Base-by-base conservation (phyloP, 805 yeast species). In the Sugiyamaella qingdaonensis region DNA sequence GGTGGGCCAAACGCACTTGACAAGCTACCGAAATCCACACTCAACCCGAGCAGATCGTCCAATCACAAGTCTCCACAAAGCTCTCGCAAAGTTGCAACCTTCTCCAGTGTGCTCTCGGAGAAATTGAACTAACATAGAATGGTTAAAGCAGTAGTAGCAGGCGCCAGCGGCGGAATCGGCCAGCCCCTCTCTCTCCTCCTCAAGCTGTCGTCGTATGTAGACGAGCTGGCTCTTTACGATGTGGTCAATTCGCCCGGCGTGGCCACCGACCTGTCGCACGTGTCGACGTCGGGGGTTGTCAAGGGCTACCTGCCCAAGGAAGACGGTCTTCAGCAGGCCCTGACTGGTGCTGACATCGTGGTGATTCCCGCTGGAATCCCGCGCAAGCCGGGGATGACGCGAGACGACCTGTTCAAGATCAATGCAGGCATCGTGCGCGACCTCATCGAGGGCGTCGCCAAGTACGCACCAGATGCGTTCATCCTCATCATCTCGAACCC, bases 151-250 rank as follows among this genome's bases (percentile, higher is more conserved):
- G 73, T 69, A 53, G 90, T 89, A 55, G 77, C 85, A 51, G 96
- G 96, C 60, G 96, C 96, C 53, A 90, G 92, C 51, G 96, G 96
- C 63, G 96, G 97, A 56, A 89, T 89, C 67, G 97, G 97, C 52
- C 96, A 90, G 76, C 95, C 96, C 42, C 77, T 89, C 57, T 88
- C 95, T 13, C 80, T 90, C 52, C 77, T 89, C 58, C 75, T 89
- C 62, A 89, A 89, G 71, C 74, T 88, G 55, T 80, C 82, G 62
- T 81, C 81, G 37, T 74, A 77, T 51, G 78, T 84, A 47, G 75
- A 77, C 55, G 82, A 84, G 61, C 76, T 89, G 61, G 82, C 95
- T 4, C 77, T 89, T 54, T 89, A 82, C 71, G 97, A 90, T 75
- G 89, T 90, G 45, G 91, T 87, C 66, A 80, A 84, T 64, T 80